These are phyloP conservation scores for Pilaira anomala DNA, from an alignment of 192 early-diverging fungal species.

Conservation along the genomic window DNA sequence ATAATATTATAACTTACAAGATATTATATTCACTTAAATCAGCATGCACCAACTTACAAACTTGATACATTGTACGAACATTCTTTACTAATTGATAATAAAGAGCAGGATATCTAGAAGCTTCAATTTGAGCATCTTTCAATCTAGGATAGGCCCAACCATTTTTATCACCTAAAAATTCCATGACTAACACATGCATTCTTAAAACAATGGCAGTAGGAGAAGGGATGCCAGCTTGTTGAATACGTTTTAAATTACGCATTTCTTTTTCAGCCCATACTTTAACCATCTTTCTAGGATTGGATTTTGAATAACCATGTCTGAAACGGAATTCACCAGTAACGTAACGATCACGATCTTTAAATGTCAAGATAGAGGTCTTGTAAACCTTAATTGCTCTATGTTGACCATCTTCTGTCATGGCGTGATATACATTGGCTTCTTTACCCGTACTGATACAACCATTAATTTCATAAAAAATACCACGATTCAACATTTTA, in stretches of 20 bases:
- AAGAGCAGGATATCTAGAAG: constrained; percentile 64
- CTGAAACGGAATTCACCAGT: constrained; percentile 93
- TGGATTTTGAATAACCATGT: constrained; percentile 89
- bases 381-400: constrained; percentile 98
- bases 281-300: constrained; percentile 98
- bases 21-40: constrained; percentile 99
- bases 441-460: constrained; percentile 98
- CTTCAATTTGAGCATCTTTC: constrained; percentile 87
- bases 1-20: constrained; percentile 50
- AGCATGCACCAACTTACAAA: constrained; percentile 92
- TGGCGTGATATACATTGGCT: constrained; percentile 97
- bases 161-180: constrained; percentile 85
- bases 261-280: constrained; percentile 99
- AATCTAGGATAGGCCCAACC: constrained; percentile 94
- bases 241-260: constrained; percentile 92
- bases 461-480: constrained; percentile 93
- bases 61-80: constrained; percentile 90
- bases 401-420: constrained; percentile 77
- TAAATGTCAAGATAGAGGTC: constrained; percentile 96
- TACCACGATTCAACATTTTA: constrained; percentile 87
- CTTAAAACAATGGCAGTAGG: constrained; percentile 84
- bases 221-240: constrained; percentile 81
- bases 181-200: constrained; percentile 96
- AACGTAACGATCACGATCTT: constrained; percentile 97
- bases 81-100: constrained; percentile 85